Percentiles rank a stretch among this genome's conserved stretches.
Conservation (phyloP, 2,329 filamentous ascomycete species). For the Fusarium sp. region DNA sequence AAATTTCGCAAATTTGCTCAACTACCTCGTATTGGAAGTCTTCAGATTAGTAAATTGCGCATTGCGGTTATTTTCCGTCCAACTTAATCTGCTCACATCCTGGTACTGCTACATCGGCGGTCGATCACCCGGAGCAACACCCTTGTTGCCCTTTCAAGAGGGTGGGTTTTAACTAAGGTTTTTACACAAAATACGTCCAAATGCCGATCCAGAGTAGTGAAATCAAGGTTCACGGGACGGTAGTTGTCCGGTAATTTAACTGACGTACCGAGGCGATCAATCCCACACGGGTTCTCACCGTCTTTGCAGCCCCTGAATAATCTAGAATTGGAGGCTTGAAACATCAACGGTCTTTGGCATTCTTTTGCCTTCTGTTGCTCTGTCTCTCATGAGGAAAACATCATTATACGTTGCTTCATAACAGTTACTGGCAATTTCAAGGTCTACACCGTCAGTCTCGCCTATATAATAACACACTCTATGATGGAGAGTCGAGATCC, state of each 20-base stretch:
- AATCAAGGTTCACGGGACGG: neutral
- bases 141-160: neutral
- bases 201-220: too few relatives aligned
- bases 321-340: neutral
- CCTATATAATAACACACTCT: neutral
- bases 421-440: neutral
- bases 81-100: too few relatives aligned
- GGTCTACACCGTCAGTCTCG: neutral
- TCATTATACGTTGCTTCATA: neutral
- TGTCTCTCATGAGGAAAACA: slow-evolving; percentile 6
- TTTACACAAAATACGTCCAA: too few relatives aligned
- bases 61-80: too few relatives aligned
- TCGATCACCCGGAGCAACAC: slow-evolving; percentile 1
- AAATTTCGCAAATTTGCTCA: slow-evolving; percentile 25
- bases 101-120: neutral
- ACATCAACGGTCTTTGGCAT: neutral
- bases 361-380: neutral
- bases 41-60: too few relatives aligned
- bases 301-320: slow-evolving; percentile 16
- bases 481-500: neutral
- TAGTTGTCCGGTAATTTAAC: slow-evolving; percentile 12
- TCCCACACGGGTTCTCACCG: slow-evolving; percentile 32
- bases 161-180: too few relatives aligned
- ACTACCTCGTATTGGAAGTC: neutral
- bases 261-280: slow-evolving; percentile 12